Evolutionary conservation across 2,329 filamentous ascomycete genomes (phyloP).

Genomic region (Clonostachys chloroleuca): DNA sequence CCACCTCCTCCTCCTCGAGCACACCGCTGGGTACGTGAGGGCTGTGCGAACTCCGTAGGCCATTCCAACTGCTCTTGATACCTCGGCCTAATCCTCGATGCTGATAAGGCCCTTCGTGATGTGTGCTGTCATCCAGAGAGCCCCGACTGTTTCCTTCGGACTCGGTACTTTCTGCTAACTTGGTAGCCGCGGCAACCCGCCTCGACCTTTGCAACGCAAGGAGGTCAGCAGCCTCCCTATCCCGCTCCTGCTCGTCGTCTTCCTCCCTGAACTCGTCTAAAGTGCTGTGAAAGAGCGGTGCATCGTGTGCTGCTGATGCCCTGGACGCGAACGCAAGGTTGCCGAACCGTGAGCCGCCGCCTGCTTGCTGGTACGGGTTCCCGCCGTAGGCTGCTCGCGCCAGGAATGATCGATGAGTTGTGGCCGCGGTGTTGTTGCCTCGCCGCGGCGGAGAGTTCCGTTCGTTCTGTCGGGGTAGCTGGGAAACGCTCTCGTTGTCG

Average conservation of each 20-base stretch:
- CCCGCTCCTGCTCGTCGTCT: constrained; percentile 87
- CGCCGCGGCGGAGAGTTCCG: not conserved
- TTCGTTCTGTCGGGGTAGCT: not conserved
- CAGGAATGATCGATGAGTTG: constrained; percentile 35
- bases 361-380: constrained; percentile 81
- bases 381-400: constrained; percentile 40
- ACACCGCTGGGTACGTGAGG: constrained; percentile 15
- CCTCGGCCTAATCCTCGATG: constrained; percentile 43
- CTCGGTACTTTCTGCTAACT: constrained; percentile 81
- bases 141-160: constrained; percentile 51
- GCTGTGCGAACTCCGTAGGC: constrained; percentile 35
- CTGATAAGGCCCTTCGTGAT: constrained; percentile 28
- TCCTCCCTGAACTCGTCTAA: constrained; percentile 89
- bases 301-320: constrained; percentile 67
- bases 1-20: constrained; percentile 32
- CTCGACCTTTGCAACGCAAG: constrained; percentile 88
- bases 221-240: constrained; percentile 88
- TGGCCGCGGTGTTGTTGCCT: constrained; percentile 26
- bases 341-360: constrained; percentile 68
- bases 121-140: constrained; percentile 24
- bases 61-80: constrained; percentile 63
- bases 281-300: constrained; percentile 90
- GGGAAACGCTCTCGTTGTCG: constrained; percentile 13
- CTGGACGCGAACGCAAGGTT: constrained; percentile 70
- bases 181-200: constrained; percentile 79